Evolutionary conservation across 1,284 basidiomycete genomes (phyloP).

Genomic region (Austropuccinia psidii): DNA sequence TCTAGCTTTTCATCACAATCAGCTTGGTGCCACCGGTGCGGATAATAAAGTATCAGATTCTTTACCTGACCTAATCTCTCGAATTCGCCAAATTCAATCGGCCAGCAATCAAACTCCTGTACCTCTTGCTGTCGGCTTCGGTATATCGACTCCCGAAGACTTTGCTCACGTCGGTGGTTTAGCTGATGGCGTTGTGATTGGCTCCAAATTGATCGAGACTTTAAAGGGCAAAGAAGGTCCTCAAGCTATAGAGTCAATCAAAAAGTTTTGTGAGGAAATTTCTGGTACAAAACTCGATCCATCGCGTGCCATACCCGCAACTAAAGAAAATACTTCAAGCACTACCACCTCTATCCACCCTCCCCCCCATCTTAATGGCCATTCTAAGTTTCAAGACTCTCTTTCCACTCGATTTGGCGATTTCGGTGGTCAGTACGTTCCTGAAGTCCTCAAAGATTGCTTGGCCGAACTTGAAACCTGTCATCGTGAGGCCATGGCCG

Average conservation of each 20-base stretch:
- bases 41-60: neutral
- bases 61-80: conserved; percentile 8
- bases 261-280: conserved; percentile 22
- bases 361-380: neutral
- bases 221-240: conserved; percentile 58
- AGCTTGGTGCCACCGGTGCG: conserved; percentile 30
- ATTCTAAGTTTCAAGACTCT: neutral
- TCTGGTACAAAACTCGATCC: neutral
- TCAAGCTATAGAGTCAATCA: conserved; percentile 26
- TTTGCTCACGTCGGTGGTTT: conserved; percentile 69
- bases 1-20: neutral
- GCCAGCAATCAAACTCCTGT: conserved; percentile 53
- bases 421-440: conserved; percentile 95
- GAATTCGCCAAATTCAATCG: neutral
- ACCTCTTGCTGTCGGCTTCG: conserved; percentile 92
- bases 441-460: conserved; percentile 86
- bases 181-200: conserved; percentile 90
- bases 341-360: neutral
- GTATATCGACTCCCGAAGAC: conserved; percentile 84
- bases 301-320: neutral
- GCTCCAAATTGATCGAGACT: conserved; percentile 72
- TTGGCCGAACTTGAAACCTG: conserved; percentile 83
- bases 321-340: neutral
- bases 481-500: conserved; percentile 73
- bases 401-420: conserved; percentile 75